Evolutionary conservation across 257 asterid species (phyloP).

Genomic region (Prunella vulgaris): DNA sequence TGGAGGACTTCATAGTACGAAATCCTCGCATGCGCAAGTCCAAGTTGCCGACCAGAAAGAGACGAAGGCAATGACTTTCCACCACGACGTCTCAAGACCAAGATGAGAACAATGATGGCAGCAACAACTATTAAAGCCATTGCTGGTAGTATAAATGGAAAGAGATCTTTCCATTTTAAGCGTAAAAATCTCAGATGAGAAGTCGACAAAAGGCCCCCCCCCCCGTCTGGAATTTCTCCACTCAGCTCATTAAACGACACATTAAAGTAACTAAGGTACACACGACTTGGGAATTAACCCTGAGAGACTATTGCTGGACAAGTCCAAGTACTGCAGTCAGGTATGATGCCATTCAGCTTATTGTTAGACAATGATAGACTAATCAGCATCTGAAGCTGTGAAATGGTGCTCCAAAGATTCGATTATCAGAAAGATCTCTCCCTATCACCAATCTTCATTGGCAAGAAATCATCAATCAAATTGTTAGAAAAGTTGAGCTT

Average conservation of each 20-base stretch:
- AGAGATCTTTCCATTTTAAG: neutral
- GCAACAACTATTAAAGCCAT: neutral
- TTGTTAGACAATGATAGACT: neutral
- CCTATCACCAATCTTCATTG: neutral
- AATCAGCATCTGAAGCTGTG: neutral
- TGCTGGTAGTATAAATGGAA: neutral
- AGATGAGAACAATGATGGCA: neutral
- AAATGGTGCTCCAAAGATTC: neutral
- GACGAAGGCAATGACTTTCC: neutral
- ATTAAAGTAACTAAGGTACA: neutral
- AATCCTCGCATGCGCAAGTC: neutral
- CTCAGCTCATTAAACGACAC: neutral
- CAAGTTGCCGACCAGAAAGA: neutral
- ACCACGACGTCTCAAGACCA: neutral
- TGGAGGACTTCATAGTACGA: neutral
- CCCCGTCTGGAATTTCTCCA: neutral
- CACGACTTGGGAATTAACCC: slow-evolving; percentile 1
- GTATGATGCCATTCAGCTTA: neutral
- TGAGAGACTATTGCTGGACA: neutral
- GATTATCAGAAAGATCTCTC: slow-evolving; percentile 2
- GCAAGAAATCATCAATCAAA: neutral
- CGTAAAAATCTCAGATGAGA: neutral
- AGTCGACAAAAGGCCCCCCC: slow-evolving; percentile 8
- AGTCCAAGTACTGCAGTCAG: neutral
- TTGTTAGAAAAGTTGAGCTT: slow-evolving; percentile 8